Conservation (phyloP, 352 stramenopile species). For the Globisporangium alternatum region DNA sequence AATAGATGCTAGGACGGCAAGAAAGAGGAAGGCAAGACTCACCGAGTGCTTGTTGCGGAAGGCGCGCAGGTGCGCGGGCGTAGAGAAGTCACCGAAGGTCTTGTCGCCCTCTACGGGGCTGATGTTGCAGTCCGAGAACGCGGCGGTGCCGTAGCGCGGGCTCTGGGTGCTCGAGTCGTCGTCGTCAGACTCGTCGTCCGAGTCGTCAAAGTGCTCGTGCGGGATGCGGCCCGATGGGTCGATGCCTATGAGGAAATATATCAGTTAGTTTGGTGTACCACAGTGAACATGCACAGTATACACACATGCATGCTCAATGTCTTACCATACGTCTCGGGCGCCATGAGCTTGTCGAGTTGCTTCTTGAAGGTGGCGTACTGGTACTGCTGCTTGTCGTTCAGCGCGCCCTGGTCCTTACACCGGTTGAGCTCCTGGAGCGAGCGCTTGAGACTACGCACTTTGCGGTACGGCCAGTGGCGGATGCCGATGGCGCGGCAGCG, state of each 20-base stretch:
- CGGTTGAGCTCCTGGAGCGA: slow-evolving; percentile 59
- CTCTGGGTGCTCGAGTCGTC: slow-evolving; percentile 46
- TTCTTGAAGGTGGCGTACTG: slow-evolving; percentile 61
- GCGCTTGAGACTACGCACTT: slow-evolving; percentile 67
- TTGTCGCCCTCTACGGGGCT: slow-evolving; percentile 43
- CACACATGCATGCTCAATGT: not conserved
- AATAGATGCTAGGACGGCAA: too few species aligned
- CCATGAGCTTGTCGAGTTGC: slow-evolving; percentile 63
- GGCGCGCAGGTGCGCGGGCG: slow-evolving; percentile 37
- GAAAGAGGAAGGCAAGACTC: slow-evolving; percentile 14
- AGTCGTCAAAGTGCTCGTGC: slow-evolving; percentile 48
- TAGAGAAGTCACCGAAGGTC: slow-evolving; percentile 43
- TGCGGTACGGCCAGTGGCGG: slow-evolving; percentile 70
- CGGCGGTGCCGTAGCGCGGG: slow-evolving; percentile 36
- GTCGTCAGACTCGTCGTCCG: slow-evolving; percentile 48
- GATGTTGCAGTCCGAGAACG: slow-evolving; percentile 57
- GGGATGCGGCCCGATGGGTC: slow-evolving; percentile 53
- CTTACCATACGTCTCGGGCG: slow-evolving; percentile 56
- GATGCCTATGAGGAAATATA: slow-evolving; percentile 25
- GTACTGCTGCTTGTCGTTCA: slow-evolving; percentile 65
- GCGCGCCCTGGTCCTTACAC: slow-evolving; percentile 47
- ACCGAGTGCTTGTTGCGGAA: slow-evolving; percentile 48
- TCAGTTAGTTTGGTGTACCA: not conserved
- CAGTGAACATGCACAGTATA: not conserved
- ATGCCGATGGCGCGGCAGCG: too few species aligned